Base-by-base conservation (phyloP, 2,329 filamentous ascomycete genomes). In the Phyllosticta citrichinensis region DNA sequence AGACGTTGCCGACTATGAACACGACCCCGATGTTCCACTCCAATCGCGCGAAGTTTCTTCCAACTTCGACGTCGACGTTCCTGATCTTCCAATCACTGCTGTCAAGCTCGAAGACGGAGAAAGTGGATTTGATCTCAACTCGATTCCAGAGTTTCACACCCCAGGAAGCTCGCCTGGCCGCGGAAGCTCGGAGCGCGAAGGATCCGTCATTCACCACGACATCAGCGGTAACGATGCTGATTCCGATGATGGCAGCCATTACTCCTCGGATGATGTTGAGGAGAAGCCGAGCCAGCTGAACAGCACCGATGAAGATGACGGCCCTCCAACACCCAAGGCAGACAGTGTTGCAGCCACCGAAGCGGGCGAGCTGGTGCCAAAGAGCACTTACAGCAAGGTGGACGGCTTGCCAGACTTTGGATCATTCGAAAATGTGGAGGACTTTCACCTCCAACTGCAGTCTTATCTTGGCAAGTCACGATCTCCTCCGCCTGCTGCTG, bases 1-100 rank as follows among this genome's bases (percentile, higher is more conserved):
- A 51, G 75, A 83, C 56, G 76, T 84, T 33, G 77, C 76, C 19
- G 74, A 75, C 61, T 81, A 91, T 63, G 40, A 47, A 5, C 81
- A 90, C 63, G 91, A 97, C 70, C 93, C 93, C 6, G 93, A 97
- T 72, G 83, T 94, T 51, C 89, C 93, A 0, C 90, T 97, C 66
- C 92, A 90, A 20, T 95, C 90, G 40, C 87, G 91, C 14, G 93
- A 97, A 74, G 85, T 85, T 65, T 73, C 71, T 14, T 83, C 81
- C 1, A 77, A 84, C 50, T 71, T 84, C 52, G 80, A 82, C n/a
- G 82, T 84, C 24, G 80, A 81, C 52, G 81, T 80, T 63, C 80
- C 78, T 25, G 86, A 85, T 62, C 80, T 87, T 58, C 80, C 87
- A 55, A 85, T 92, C 68, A 89, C 87, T 66, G 79, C 85, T 55